phyloP scores from a whole-genome alignment of 164 flowering plant genomes.

The Buxus sempervirens region DNA sequence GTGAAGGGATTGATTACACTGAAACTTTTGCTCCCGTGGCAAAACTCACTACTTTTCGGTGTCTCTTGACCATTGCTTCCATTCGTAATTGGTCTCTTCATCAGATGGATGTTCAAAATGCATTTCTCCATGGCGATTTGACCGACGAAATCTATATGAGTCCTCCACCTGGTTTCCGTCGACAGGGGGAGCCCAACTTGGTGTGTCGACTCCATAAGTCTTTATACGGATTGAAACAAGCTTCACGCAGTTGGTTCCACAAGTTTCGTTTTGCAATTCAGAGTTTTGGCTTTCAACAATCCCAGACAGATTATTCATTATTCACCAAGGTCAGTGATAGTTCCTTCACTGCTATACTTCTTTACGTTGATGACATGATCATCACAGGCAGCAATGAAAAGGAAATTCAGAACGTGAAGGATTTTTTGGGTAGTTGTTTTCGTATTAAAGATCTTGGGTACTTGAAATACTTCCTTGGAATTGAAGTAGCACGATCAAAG shows the following conservation, averaged over 20 bases:
- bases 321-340: too few species aligned
- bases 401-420: too few species aligned
- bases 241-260: neutral
- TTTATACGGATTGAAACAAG: neutral
- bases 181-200: neutral
- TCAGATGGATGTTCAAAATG: neutral
- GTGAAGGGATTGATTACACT: neutral
- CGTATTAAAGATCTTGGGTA: too few species aligned
- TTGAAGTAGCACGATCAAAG: too few species aligned
- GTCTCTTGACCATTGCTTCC: neutral
- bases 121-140: neutral
- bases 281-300: too few species aligned
- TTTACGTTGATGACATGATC: too few species aligned
- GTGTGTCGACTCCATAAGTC: neutral
- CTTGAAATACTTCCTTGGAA: too few species aligned
- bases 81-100: neutral
- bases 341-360: too few species aligned
- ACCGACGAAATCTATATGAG: neutral
- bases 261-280: too few species aligned
- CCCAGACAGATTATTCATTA: too few species aligned
- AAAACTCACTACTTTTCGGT: neutral
- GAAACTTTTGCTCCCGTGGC: neutral
- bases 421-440: too few species aligned
- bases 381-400: too few species aligned
- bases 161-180: neutral